Conservation (phyloP, 2,329 filamentous ascomycete species). For the Aspergillus flavus region DNA sequence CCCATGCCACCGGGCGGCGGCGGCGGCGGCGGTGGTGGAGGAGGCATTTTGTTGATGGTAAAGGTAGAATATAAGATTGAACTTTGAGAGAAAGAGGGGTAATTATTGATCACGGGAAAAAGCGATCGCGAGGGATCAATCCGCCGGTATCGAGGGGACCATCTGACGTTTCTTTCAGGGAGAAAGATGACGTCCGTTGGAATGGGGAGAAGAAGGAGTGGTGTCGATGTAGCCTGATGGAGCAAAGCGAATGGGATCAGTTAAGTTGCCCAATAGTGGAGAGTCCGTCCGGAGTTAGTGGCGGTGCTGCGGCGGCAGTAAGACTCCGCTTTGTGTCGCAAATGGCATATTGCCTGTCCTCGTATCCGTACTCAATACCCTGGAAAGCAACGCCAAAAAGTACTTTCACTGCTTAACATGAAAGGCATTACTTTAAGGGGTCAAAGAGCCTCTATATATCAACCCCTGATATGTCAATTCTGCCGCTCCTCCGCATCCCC, state of each 20-base stretch:
- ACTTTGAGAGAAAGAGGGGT: constrained; percentile 6
- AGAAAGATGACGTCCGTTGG: constrained; percentile 15
- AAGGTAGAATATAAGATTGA: constrained; percentile 1
- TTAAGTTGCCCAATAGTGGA: constrained; percentile 9
- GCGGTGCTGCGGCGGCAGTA: constrained; percentile 28
- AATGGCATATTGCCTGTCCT: background rate
- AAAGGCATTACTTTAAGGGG: constrained; percentile 38
- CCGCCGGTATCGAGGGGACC: constrained; percentile 10
- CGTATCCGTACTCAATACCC: background rate
- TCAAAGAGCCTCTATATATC: constrained; percentile 26
- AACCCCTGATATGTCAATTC: constrained; percentile 40
- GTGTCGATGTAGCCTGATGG: background rate
- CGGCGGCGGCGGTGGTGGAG: constrained; percentile 71
- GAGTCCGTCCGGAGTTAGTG: constrained; percentile 7
- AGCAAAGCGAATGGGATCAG: constrained; percentile 4
- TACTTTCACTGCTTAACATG: constrained; percentile 29
- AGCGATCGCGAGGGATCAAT: constrained; percentile 18
- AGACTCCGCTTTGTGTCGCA: constrained; percentile 32
- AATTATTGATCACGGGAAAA: constrained; percentile 5
- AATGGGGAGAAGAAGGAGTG: constrained; percentile 18
- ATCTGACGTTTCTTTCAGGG: constrained; percentile 16
- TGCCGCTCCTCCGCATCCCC: constrained; percentile 37
- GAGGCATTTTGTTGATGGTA: constrained; percentile 40
- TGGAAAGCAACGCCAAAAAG: background rate
- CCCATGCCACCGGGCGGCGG: constrained; percentile 60